phyloP scores from a whole-genome alignment of 257 asterid species.

The Coffea eugenioides region DNA sequence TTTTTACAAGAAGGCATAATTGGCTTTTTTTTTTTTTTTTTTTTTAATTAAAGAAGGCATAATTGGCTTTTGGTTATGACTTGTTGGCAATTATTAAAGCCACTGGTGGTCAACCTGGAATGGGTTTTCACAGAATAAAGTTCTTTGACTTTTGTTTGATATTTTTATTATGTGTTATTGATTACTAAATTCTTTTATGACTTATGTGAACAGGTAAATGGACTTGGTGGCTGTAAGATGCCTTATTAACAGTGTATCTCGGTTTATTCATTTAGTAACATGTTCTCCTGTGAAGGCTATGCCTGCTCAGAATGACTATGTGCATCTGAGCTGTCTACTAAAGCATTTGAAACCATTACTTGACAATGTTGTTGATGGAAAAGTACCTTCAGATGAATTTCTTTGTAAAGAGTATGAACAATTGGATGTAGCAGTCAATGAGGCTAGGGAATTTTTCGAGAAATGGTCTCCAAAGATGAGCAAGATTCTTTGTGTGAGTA shows the following conservation, averaged over 20 bases:
- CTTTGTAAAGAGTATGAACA: slow-evolving; percentile 64
- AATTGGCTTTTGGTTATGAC: background rate
- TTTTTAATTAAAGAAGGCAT: background rate
- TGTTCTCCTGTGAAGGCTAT: slow-evolving; percentile 52
- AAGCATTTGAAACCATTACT: slow-evolving; percentile 74
- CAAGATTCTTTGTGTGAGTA: slow-evolving; percentile 83
- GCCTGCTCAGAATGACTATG: slow-evolving; percentile 71
- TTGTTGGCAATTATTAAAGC: background rate
- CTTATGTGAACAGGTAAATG: slow-evolving; percentile 56
- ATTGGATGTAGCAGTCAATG: slow-evolving; percentile 72
- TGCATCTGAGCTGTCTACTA: slow-evolving; percentile 46
- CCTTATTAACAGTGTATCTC: slow-evolving; percentile 81
- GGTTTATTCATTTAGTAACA: slow-evolving; percentile 82
- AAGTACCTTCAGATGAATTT: slow-evolving; percentile 47
- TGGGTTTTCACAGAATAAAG: background rate
- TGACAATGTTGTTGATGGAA: slow-evolving; percentile 48
- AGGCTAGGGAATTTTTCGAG: slow-evolving; percentile 84
- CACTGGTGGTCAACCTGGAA: background rate
- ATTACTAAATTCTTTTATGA: background rate
- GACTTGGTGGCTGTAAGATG: slow-evolving; percentile 70
- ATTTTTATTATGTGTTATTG: background rate
- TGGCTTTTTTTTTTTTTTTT: background rate
- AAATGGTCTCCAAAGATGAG: slow-evolving; percentile 89
- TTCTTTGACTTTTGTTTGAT: background rate
- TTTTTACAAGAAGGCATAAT: background rate